Base-by-base conservation (phyloP, 2,329 filamentous ascomycete species). In the Knufia petricola region DNA sequence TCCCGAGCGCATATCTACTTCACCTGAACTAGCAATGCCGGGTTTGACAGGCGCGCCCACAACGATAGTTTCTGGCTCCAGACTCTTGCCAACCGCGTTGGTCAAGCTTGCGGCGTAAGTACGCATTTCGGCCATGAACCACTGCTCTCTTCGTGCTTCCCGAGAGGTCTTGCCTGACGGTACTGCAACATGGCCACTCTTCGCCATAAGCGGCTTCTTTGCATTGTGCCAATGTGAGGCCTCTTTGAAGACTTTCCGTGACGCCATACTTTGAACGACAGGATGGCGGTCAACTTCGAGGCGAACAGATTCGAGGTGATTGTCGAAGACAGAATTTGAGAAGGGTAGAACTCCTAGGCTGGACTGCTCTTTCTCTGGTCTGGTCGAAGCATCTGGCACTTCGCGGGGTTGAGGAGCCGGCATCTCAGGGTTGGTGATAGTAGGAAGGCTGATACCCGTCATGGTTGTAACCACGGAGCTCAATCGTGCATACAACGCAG, bases 41-140 rank as follows among this genome's bases (percentile, higher is more conserved):
- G 4, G 6, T 4, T 58, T 52, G 2, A 53, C 61, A 6, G 50
- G 32, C 32, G 52, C 50, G 6, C 51, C 46, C 17, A 76, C 71
- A 1, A 82, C 74, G 42, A 87, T 76, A 3, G 70, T 77, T 60
- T 86, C 81, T 0, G 81, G 81, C 20, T 82, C 71, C 3, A 86
- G 70, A 2, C 67, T 68, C 54, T 79, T 84, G 2, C 81, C 82
- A 1, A 73, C 69, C 0, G 78, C 70, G 49, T 80, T 82, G 0
- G 81, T 84, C 40, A 87, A 68, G 62, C 81, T 85, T 10, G 79
- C 81, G 1, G 84, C 81, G 60, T 87, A 88, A 1, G 73, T 69
- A 23, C 74, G 72, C 64, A 84, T 84, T 50, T 85, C 80, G 1
- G 75, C 73, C 76, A 85, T 83, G 59, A 78, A 80, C 45, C 69